Evolutionary conservation across 1,284 basidiomycete genomes (phyloP).

Genomic region (Grifola frondosa): DNA sequence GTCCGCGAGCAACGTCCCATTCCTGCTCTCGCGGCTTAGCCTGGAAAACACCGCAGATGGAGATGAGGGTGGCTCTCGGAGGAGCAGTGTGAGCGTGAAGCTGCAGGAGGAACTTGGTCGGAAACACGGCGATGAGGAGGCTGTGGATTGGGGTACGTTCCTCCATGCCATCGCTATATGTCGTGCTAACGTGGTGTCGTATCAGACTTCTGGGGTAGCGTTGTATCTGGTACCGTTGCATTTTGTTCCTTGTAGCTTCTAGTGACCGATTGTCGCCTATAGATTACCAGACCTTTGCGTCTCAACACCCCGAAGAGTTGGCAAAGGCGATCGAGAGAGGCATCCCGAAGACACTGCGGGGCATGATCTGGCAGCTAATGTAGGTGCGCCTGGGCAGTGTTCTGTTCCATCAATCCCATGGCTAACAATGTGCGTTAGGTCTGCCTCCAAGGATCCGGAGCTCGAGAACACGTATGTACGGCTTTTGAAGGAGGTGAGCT

Average conservation of each 20-base stretch:
- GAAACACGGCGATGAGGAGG: constrained; percentile 46
- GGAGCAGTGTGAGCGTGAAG: constrained; percentile 60
- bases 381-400: constrained; percentile 35
- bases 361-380: constrained; percentile 99
- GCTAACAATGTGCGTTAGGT: constrained; percentile 41
- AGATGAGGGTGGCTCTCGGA: constrained; percentile 24
- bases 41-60: constrained; percentile 42
- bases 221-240: constrained; percentile 87
- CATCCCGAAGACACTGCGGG: constrained; percentile 83
- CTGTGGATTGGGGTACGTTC: constrained; percentile 73
- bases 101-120: constrained; percentile 70
- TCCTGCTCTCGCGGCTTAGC: constrained; percentile 51
- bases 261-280: no score
- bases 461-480: constrained; percentile 85
- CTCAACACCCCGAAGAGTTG: constrained; percentile 75
- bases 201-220: constrained; percentile 93
- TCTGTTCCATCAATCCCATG: constrained; percentile 1
- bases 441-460: constrained; percentile 86
- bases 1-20: constrained; percentile 50
- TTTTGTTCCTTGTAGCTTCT: no score
- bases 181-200: constrained; percentile 17
- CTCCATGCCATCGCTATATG: constrained; percentile 1
- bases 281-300: constrained; percentile 87
- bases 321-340: constrained; percentile 91
- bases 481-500: constrained; percentile 80